Evolutionary conservation across 352 stramenopile species (phyloP).

Genomic region (Hyaloperonospora arabidopsidis): DNA sequence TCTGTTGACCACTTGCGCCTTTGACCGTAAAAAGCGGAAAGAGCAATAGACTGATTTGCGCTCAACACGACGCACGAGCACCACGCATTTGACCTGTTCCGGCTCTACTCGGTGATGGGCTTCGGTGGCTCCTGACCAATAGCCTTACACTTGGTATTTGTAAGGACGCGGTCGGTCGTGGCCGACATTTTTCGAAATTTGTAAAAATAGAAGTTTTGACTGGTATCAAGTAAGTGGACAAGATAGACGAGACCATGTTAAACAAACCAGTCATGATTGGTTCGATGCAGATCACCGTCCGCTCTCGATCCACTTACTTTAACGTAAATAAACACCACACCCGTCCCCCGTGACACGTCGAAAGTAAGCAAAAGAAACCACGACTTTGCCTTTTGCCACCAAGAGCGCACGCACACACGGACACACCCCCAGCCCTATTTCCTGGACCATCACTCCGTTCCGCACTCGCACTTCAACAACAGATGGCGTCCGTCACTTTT

Average conservation of each 20-base stretch:
- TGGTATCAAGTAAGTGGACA: constrained; percentile 17
- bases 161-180: constrained; percentile 13
- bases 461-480: constrained; percentile 7
- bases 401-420: constrained; percentile 25
- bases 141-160: constrained; percentile 20
- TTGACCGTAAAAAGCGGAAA: constrained; percentile 65
- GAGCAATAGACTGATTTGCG: constrained; percentile 32
- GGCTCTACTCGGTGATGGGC: constrained; percentile 16
- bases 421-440: not conserved
- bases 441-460: constrained; percentile 12
- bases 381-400: constrained; percentile 41
- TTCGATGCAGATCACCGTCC: not conserved
- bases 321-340: constrained; percentile 12
- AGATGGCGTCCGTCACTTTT: constrained; percentile 38
- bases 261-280: constrained; percentile 9
- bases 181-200: constrained; percentile 10
- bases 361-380: not conserved
- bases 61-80: constrained; percentile 33
- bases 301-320: constrained; percentile 11
- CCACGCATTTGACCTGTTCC: constrained; percentile 39
- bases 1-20: constrained; percentile 25
- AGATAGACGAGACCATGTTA: constrained; percentile 2
- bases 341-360: not conserved
- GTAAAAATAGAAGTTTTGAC: constrained; percentile 6
- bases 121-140: constrained; percentile 16